Base-by-base conservation (phyloP, 768 basidiomycete genomes). In the Crassisporium funariophilum region DNA sequence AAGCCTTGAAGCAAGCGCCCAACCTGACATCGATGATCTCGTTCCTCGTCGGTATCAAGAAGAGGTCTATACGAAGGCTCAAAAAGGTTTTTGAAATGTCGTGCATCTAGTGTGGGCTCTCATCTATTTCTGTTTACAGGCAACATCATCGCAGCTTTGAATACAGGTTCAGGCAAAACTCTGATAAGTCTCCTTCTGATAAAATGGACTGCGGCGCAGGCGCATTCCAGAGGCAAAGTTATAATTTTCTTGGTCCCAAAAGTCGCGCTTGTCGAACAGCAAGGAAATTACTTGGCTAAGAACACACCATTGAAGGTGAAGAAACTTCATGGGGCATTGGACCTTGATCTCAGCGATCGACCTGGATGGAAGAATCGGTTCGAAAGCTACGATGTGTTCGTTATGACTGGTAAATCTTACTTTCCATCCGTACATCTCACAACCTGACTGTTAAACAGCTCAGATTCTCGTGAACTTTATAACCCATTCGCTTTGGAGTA, bases 201-300 rank as follows among this genome's bases (percentile, higher is more conserved):
- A 57, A 84, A 85, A 68, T 91, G 85, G 84, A 75, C 87, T 45
- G 72, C 81, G 15, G 58, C 78, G 0, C 78, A 78, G 49, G 71
- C 79, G 15, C 55, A 62, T 12, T 72, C 77, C 1, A 55, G 66
- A 33, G 76, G 74, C 43, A 89, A 88, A 63, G 76, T 79, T 37
- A 75, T 84, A 53, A 76, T 92, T 8, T 94, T 94, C 59, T 75
- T 95, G 24, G 91, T 91, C 2, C 93, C 93, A 0, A 86, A 86
- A 54, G 90, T 92, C 3, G 77, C 89, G 2, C 77, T 95, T 12
- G 93, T 94, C 16, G 81, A 87, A 53, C 93, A 95, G 60, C 90
- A 93, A 60, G 80, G 76, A 16, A 71, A 78, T 17, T 89, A 84
- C 53, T 78, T 92, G 44, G 59, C 73, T 10, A 70, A 77, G 50